These are phyloP conservation scores for Pythium guiyangense DNA, from an alignment of 352 stramenopile genomes.

Conservation along the genomic window DNA sequence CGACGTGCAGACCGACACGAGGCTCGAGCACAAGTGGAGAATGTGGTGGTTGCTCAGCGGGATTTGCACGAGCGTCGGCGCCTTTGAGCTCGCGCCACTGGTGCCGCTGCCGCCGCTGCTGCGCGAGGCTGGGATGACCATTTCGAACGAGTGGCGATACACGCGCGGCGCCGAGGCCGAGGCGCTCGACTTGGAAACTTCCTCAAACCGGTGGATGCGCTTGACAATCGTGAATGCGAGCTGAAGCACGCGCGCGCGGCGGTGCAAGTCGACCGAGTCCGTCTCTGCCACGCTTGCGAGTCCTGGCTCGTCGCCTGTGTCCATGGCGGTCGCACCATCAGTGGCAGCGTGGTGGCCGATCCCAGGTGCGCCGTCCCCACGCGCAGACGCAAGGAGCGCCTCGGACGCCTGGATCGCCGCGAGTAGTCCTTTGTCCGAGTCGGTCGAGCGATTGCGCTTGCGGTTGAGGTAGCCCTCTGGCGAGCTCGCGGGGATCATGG, in stretches of 20 bases:
- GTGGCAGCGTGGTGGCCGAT: not conserved
- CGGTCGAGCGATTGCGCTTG: constrained; percentile 67
- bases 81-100: constrained; percentile 9
- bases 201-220: constrained; percentile 55
- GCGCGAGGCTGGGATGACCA: constrained; percentile 32
- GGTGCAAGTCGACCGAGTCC: constrained; percentile 35
- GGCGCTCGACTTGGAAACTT: constrained; percentile 33
- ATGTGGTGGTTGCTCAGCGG: constrained; percentile 57
- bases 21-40: constrained; percentile 48
- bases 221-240: constrained; percentile 55
- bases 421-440: constrained; percentile 55
- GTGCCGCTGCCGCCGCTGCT: not conserved
- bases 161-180: constrained; percentile 13
- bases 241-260: constrained; percentile 51
- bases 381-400: constrained; percentile 13
- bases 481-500: constrained; percentile 25
- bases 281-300: constrained; percentile 1
- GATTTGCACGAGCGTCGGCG: constrained; percentile 40
- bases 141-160: constrained; percentile 59
- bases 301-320: not conserved
- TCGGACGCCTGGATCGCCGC: constrained; percentile 50
- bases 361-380: not conserved
- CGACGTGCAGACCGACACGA: constrained; percentile 41
- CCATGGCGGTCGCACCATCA: constrained; percentile 15
- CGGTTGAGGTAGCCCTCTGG: constrained; percentile 39